Evolutionary conservation across 2,329 filamentous ascomycete species (phyloP).

Genomic region (Shiraia bambusicola): DNA sequence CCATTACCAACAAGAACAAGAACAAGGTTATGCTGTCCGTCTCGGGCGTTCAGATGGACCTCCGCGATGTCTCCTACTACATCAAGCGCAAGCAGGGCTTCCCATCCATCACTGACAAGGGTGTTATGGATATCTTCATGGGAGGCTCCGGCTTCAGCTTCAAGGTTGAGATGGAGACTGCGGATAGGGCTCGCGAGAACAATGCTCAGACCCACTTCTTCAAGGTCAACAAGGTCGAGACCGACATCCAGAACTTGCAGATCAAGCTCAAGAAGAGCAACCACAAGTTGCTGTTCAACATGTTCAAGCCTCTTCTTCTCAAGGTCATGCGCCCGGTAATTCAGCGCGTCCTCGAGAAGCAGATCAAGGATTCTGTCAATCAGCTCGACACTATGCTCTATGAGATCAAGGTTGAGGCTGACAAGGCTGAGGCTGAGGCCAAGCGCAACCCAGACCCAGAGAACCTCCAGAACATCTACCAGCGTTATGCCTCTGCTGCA

Average conservation of each 20-base stretch:
- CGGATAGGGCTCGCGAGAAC: constrained; percentile 57
- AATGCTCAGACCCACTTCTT: constrained; percentile 81
- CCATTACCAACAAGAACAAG: constrained; percentile 74
- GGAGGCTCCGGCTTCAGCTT: constrained; percentile 87
- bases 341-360: constrained; percentile 84
- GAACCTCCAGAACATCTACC: constrained; percentile 79
- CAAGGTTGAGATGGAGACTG: constrained; percentile 83
- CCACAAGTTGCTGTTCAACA: constrained; percentile 84
- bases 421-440: constrained; percentile 67
- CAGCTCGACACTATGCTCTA: constrained; percentile 73
- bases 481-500: constrained; percentile 74
- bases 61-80: constrained; percentile 79
- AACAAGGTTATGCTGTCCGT: constrained; percentile 85
- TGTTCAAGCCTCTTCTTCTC: constrained; percentile 86
- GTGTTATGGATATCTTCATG: constrained; percentile 84
- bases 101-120: constrained; percentile 81
- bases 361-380: constrained; percentile 79
- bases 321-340: constrained; percentile 81
- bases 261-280: constrained; percentile 93
- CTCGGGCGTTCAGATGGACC: constrained; percentile 88
- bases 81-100: constrained; percentile 94
- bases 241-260: constrained; percentile 77
- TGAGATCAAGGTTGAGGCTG: constrained; percentile 79
- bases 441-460: constrained; percentile 66
- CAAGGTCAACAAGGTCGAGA: constrained; percentile 87